These are phyloP conservation scores for Fomitopsis betulina DNA, from an alignment of 1,284 basidiomycete species.

Conservation along the genomic window DNA sequence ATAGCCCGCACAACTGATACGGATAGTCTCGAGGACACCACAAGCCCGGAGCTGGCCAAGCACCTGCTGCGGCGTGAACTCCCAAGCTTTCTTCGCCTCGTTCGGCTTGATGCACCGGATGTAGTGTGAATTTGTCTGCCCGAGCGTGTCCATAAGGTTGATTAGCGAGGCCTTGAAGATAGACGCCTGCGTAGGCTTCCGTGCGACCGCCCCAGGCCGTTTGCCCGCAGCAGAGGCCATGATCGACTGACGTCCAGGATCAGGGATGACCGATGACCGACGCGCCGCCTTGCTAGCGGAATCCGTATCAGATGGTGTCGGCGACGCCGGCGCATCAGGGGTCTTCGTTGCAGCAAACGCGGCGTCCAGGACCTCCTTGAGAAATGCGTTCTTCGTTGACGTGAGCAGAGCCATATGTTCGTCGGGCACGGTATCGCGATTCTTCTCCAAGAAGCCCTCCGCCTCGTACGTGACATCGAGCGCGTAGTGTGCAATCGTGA, in stretches of 20 bases:
- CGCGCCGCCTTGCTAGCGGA: constrained; percentile 70
- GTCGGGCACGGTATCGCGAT: constrained; percentile 97
- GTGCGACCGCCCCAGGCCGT: constrained; percentile 63
- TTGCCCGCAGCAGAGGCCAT: constrained; percentile 54
- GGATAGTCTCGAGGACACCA: constrained; percentile 98
- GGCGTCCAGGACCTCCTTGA: constrained; percentile 91
- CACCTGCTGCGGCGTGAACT: constrained; percentile 95
- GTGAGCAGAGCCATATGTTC: constrained; percentile 91
- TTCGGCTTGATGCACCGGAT: constrained; percentile 99
- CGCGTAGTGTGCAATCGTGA: constrained; percentile 98
- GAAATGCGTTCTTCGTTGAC: constrained; percentile 85
- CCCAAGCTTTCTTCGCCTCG: constrained; percentile 95
- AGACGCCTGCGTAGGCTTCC: constrained; percentile 95
- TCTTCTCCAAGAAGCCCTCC: constrained; percentile 98
- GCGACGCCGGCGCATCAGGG: constrained; percentile 62
- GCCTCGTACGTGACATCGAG: constrained; percentile 98
- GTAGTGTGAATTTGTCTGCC: constrained; percentile 98
- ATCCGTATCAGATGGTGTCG: constrained; percentile 71
- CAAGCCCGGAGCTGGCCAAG: constrained; percentile 94
- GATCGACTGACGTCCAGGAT: constrained; percentile 75
- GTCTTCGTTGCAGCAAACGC: constrained; percentile 75
- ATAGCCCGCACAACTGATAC: constrained; percentile 98
- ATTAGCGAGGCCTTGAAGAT: constrained; percentile 98
- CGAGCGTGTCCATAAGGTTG: constrained; percentile 95
- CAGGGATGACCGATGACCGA: constrained; percentile 78